Percentiles rank a stretch among this genome's conserved stretches.
Conservation (phyloP, 805 yeast species). For the Barnettozyma vustinii region DNA sequence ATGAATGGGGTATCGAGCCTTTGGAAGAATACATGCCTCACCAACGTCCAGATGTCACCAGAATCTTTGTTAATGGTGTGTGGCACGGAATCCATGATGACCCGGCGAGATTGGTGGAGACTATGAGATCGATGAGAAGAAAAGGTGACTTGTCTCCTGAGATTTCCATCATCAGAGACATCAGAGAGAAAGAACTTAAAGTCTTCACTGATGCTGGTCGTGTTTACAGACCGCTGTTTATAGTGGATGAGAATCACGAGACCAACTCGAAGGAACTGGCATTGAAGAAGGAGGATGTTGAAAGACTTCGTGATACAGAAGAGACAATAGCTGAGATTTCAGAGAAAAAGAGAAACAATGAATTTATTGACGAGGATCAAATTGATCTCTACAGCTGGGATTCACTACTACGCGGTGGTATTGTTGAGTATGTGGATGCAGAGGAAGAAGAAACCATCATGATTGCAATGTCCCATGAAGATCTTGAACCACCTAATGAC, state of each 20-base stretch:
- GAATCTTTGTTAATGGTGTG: constrained; percentile 96
- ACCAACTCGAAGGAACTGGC: constrained; percentile 63
- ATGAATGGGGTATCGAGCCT: constrained; percentile 99
- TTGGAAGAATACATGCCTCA: constrained; percentile 93
- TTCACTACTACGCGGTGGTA: constrained; percentile 73
- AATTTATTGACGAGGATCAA: constrained; percentile 37
- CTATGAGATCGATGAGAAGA: constrained; percentile 88
- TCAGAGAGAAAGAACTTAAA: constrained; percentile 92
- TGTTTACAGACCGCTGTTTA: constrained; percentile 92
- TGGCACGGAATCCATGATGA: constrained; percentile 99
- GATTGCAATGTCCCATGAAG: constrained; percentile 99
- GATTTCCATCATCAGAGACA: constrained; percentile 94
- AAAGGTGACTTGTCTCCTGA: constrained; percentile 94
- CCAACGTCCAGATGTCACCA: constrained; percentile 82
- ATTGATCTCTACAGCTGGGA: constrained; percentile 65
- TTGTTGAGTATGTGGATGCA: constrained; percentile 95
- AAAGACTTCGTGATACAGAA: constrained; percentile 59
- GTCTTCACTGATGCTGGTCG: constrained; percentile 98
- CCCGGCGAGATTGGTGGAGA: constrained; percentile 86
- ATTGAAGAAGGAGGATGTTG: constrained; percentile 79
- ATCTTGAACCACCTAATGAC: constrained; percentile 56
- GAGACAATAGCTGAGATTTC: constrained; percentile 19
- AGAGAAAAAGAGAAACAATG: constrained; percentile 24
- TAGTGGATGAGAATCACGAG: constrained; percentile 81
- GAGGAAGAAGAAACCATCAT: constrained; percentile 98